phyloP scores from a whole-genome alignment of 306 rosid species.

The Dalbergia oliveri region DNA sequence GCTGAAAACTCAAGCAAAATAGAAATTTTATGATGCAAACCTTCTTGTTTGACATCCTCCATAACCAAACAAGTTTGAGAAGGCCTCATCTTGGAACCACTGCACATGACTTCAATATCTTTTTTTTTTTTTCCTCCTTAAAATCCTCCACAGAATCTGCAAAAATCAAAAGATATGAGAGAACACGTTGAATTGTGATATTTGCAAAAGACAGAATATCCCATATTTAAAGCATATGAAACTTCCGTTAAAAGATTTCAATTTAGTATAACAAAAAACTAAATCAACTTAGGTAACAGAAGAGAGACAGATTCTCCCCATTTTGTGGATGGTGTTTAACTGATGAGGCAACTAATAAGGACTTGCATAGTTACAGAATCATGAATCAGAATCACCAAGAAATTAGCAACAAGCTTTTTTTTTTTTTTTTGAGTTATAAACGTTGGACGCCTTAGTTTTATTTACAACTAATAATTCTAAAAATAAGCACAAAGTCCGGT shows the following conservation, averaged over 20 bases:
- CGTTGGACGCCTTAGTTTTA: not conserved
- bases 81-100: conserved; percentile 69
- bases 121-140: not conserved
- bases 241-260: conserved; percentile 34
- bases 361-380: not conserved
- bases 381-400: conserved; percentile 19
- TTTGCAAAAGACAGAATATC: conserved; percentile 4
- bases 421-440: conserved; percentile 2
- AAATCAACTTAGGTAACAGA: not conserved
- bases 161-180: conserved; percentile 20
- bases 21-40: conserved; percentile 44
- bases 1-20: conserved; percentile 75
- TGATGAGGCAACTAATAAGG: not conserved
- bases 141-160: conserved; percentile 37
- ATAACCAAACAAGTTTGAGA: conserved; percentile 55
- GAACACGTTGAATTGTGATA: conserved; percentile 33
- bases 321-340: not conserved
- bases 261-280: conserved; percentile 21
- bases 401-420: not conserved
- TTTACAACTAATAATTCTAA: conserved; percentile 29
- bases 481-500: conserved; percentile 28
- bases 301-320: conserved; percentile 32
- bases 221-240: conserved; percentile 28
- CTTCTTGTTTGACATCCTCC: conserved; percentile 61
- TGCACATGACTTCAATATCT: conserved; percentile 62